Conservation (phyloP, 148 eudicot species). For the Camellia lanceoleosa region DNA sequence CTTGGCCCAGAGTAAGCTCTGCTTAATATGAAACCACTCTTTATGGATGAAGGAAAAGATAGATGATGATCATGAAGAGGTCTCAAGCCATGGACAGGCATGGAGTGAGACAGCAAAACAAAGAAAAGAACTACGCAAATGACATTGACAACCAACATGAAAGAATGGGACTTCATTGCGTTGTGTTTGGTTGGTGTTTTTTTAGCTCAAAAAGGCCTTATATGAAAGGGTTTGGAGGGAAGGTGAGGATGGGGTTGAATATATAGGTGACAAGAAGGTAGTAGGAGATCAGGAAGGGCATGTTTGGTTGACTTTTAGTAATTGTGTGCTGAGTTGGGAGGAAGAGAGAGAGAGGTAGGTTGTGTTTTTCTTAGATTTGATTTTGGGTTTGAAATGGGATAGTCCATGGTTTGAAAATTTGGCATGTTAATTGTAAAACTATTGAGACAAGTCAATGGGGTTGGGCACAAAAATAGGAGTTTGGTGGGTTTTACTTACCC, state of each 20-base stretch:
- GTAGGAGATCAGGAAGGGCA: not conserved
- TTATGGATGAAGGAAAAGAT: not conserved
- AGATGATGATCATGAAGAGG: constrained; percentile 2
- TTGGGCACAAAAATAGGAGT: not conserved
- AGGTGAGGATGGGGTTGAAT: not conserved
- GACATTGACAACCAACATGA: not conserved
- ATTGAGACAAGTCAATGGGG: not conserved
- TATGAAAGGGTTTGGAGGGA: not conserved
- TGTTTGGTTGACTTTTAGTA: constrained; percentile 2
- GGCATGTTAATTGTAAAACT: not conserved
- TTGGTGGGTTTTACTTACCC: not conserved
- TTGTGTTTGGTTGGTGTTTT: not conserved
- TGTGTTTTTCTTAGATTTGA: not conserved
- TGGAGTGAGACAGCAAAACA: constrained; percentile 4
- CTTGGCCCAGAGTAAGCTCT: constrained; percentile 28
- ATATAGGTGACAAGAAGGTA: not conserved
- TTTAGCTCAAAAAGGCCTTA: not conserved
- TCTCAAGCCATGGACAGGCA: constrained; percentile 15
- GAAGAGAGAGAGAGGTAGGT: not conserved
- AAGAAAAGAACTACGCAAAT: not conserved
- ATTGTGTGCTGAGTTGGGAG: constrained; percentile 4
- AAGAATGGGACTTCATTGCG: constrained; percentile 3
- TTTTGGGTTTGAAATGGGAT: constrained; percentile 3
- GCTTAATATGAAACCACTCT: not conserved
- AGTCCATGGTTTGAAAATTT: constrained; percentile 3